Percentiles rank a stretch among this genome's conserved stretches.
phyloP scores from a whole-genome alignment of 306 rosid species.

The Vigna mungo region DNA sequence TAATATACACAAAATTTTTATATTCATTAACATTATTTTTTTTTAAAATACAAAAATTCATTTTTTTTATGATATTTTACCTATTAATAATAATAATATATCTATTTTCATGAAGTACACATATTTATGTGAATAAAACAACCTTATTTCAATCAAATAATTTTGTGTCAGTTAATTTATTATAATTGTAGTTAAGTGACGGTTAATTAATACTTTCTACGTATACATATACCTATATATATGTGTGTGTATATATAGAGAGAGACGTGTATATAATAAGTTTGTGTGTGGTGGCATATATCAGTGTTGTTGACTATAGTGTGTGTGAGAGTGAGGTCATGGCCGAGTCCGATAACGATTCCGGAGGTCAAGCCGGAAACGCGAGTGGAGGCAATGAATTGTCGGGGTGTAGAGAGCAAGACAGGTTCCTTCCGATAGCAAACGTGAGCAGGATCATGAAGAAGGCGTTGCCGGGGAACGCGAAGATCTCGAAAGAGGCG shows the following conservation, averaged over 20 bases:
- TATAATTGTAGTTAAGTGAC: no score
- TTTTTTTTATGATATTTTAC: no score
- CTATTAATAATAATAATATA: not conserved
- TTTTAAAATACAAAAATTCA: no score
- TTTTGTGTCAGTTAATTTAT: no score
- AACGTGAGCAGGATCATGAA: slow-evolving; percentile 75
- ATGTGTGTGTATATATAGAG: no score
- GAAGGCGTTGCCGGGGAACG: slow-evolving; percentile 65
- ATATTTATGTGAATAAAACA: not conserved
- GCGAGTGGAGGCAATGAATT: slow-evolving; percentile 25
- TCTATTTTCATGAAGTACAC: not conserved
- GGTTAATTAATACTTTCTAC: no score
- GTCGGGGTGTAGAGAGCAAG: slow-evolving; percentile 56
- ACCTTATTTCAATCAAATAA: no score
- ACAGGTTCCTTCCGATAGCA: slow-evolving; percentile 64
- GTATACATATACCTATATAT: no score
- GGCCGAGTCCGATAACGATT: slow-evolving; percentile 69
- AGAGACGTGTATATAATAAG: not conserved
- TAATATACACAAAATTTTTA: no score
- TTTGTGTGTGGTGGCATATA: not conserved
- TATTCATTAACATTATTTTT: no score
- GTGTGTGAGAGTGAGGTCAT: slow-evolving; percentile 23
- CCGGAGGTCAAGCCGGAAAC: slow-evolving; percentile 57
- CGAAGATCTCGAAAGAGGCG: slow-evolving; percentile 69
- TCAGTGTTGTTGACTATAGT: not conserved